Percentiles rank a stretch among this genome's conserved stretches.
phyloP scores from a whole-genome alignment of 768 basidiomycete species.

The Phanerochaete carnosa region DNA sequence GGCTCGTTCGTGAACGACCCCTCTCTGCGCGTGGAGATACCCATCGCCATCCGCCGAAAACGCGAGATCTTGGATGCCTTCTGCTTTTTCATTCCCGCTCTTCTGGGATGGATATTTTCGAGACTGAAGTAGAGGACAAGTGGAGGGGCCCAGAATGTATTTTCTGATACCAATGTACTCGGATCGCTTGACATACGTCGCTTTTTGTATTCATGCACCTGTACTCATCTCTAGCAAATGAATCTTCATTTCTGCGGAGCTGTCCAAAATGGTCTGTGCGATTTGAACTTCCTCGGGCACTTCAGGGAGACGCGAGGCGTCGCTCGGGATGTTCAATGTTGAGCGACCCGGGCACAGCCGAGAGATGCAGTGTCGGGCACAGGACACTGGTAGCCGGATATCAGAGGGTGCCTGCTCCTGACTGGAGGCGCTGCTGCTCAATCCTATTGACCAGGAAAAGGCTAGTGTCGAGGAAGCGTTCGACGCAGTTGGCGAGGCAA shows the following conservation, averaged over 20 bases:
- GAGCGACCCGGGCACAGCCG: background rate
- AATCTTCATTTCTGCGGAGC: background rate
- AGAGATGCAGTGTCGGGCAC: background rate
- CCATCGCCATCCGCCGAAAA: constrained; percentile 50
- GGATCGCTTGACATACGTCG: background rate
- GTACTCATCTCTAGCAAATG: constrained; percentile 2
- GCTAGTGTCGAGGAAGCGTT: constrained; percentile 86
- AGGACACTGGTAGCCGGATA: background rate
- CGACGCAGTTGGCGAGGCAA: constrained; percentile 88
- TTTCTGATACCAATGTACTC: background rate
- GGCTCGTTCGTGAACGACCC: constrained; percentile 39
- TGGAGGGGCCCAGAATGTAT: background rate
- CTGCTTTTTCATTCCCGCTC: constrained; percentile 60
- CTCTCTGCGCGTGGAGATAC: constrained; percentile 44
- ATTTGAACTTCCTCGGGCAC: background rate
- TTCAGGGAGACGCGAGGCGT: background rate
- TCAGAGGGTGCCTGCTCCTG: background rate
- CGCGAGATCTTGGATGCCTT: constrained; percentile 66
- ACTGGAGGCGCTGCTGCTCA: constrained; percentile 21
- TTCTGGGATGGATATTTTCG: constrained; percentile 22
- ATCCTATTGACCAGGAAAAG: constrained; percentile 75
- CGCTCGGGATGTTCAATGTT: background rate
- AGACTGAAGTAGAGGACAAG: constrained; percentile 14
- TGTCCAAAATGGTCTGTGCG: background rate
- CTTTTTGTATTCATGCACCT: background rate